These are phyloP conservation scores for Phytophthora brassicae DNA, from an alignment of 352 stramenopile species.

Conservation along the genomic window DNA sequence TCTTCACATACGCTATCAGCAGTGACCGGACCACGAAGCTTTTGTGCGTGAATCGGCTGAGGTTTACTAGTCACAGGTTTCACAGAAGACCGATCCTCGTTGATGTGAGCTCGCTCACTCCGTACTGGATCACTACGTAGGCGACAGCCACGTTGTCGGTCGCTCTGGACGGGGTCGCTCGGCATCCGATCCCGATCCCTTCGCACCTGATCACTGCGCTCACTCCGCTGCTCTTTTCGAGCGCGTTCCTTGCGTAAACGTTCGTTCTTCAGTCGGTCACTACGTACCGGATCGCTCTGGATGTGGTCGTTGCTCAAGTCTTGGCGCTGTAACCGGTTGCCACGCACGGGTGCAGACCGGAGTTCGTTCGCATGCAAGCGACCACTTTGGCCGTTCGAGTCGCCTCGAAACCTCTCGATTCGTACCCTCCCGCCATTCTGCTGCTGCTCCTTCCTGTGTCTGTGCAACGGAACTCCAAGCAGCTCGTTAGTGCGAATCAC, in stretches of 20 bases:
- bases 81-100: not conserved
- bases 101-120: slow-evolving; percentile 5
- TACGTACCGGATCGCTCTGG: slow-evolving; percentile 22
- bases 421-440: slow-evolving; percentile 12
- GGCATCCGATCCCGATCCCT: slow-evolving; percentile 1
- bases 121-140: slow-evolving; percentile 3
- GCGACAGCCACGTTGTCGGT: slow-evolving; percentile 10
- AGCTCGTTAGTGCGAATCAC: slow-evolving; percentile 30
- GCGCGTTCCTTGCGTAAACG: slow-evolving; percentile 11
- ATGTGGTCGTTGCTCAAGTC: slow-evolving; percentile 19
- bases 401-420: slow-evolving; percentile 18
- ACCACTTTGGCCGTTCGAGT: slow-evolving; percentile 12
- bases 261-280: slow-evolving; percentile 20
- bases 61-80: slow-evolving; percentile 11
- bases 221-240: slow-evolving; percentile 14
- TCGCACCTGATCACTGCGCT: slow-evolving; percentile 9
- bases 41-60: slow-evolving; percentile 21
- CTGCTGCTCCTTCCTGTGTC: slow-evolving; percentile 17
- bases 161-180: slow-evolving; percentile 22
- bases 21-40: slow-evolving; percentile 29
- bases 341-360: slow-evolving; percentile 11
- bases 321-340: slow-evolving; percentile 20
- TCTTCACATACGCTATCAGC: slow-evolving; percentile 48
- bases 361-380: slow-evolving; percentile 24
- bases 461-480: slow-evolving; percentile 3